Evolutionary conservation across 2,329 filamentous ascomycete species (phyloP).

Genomic region (Parastagonospora avenae): DNA sequence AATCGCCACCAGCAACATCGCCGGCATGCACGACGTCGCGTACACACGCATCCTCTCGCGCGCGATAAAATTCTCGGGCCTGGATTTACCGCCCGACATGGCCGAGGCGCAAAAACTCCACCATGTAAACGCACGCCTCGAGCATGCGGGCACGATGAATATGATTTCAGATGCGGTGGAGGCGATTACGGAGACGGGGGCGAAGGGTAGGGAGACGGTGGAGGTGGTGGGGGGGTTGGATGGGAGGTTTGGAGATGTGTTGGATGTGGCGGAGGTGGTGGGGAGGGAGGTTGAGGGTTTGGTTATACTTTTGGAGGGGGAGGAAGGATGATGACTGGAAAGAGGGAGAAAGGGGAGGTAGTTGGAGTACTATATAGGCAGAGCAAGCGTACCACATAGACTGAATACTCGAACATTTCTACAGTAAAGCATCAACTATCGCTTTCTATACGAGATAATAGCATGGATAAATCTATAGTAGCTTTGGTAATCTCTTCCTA

Average conservation of each 20-base stretch:
- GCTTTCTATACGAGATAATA: too few species aligned
- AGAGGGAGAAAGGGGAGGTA: too few species aligned
- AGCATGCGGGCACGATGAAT: constrained; percentile 10
- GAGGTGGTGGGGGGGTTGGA: not conserved
- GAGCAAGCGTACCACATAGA: too few species aligned
- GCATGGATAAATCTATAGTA: too few species aligned
- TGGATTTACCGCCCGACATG: constrained; percentile 3
- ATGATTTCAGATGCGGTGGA: constrained; percentile 18
- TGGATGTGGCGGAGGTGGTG: not conserved
- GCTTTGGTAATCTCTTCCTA: too few species aligned
- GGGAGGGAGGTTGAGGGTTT: not conserved
- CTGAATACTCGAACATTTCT: too few species aligned
- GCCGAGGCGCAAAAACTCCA: constrained; percentile 4
- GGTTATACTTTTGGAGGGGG: not conserved
- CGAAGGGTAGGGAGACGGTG: not conserved
- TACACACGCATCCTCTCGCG: constrained; percentile 6
- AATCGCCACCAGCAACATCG: constrained; percentile 2
- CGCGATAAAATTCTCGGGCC: constrained; percentile 16
- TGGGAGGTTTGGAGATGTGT: not conserved
- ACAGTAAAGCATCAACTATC: too few species aligned
- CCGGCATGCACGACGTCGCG: constrained; percentile 4
- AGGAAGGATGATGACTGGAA: too few species aligned
- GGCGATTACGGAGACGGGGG: not conserved
- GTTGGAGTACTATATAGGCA: too few species aligned
- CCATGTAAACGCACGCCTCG: constrained; percentile 9